Conservation (phyloP, 2,329 filamentous ascomycete species). For the Clathrospora elynae region DNA sequence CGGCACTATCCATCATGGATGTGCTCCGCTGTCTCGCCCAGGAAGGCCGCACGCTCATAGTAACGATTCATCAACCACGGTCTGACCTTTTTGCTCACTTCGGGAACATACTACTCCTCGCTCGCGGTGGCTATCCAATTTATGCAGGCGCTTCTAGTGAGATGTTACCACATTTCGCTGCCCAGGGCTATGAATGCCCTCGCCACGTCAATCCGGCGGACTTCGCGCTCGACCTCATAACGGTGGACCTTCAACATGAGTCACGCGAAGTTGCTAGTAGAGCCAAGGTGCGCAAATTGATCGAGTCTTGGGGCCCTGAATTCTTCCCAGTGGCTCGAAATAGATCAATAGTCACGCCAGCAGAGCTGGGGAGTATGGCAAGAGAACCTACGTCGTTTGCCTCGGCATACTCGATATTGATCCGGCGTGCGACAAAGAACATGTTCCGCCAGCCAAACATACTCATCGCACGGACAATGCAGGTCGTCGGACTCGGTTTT, state of each 20-base stretch:
- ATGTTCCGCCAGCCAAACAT: constrained; percentile 48
- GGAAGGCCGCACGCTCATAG: constrained; percentile 73
- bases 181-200: constrained; percentile 67
- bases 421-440: constrained; percentile 71
- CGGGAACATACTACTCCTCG: constrained; percentile 71
- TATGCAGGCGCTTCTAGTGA: constrained; percentile 67
- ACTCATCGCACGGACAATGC: constrained; percentile 45
- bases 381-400: constrained; percentile 66
- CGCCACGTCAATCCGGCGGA: constrained; percentile 76
- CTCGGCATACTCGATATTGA: constrained; percentile 68
- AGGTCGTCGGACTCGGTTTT: constrained; percentile 46
- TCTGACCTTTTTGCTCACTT: constrained; percentile 75
- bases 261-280: constrained; percentile 66
- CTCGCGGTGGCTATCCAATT: constrained; percentile 69
- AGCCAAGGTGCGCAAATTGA: constrained; percentile 64
- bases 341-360: constrained; percentile 64
- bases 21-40: constrained; percentile 71
- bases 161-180: constrained; percentile 69
- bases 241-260: constrained; percentile 72
- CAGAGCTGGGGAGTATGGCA: constrained; percentile 71
- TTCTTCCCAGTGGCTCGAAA: constrained; percentile 31
- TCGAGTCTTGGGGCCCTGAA: constrained; percentile 61
- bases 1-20: constrained; percentile 72
- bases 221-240: constrained; percentile 77
- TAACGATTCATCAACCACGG: constrained; percentile 79